These are phyloP conservation scores for Beauveria sp. DNA, from an alignment of 2,329 filamentous ascomycete species.

Conservation along the genomic window DNA sequence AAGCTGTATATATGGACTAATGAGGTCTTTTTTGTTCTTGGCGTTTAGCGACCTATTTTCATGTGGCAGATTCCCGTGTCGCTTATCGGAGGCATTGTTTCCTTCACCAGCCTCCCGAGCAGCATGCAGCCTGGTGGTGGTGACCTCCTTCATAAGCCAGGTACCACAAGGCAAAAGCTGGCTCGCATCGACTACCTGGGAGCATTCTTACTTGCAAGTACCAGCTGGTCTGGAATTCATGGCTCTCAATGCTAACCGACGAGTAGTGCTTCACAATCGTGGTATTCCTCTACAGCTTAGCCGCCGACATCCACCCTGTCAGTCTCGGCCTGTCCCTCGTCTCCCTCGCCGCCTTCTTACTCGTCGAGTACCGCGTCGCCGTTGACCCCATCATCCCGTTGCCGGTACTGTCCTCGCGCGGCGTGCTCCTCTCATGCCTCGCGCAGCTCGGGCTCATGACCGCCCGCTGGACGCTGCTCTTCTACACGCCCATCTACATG, in stretches of 20 bases:
- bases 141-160: conserved; percentile 7
- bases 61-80: conserved; percentile 61
- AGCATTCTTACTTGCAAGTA: conserved; percentile 53
- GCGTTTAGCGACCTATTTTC: conserved; percentile 58
- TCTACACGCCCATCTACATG: conserved; percentile 74
- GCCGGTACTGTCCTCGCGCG: conserved; percentile 59
- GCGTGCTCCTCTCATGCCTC: conserved; percentile 65
- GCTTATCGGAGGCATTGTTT: conserved; percentile 50
- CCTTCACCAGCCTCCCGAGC: conserved; percentile 59
- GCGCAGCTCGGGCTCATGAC: conserved; percentile 74
- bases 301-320: conserved; percentile 50
- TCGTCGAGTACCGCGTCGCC: conserved; percentile 57
- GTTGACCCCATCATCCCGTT: conserved; percentile 69
- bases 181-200: conserved; percentile 68
- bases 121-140: conserved; percentile 12
- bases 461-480: conserved; percentile 70
- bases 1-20: neutral
- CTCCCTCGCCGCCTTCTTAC: conserved; percentile 44
- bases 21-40: neutral
- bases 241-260: conserved; percentile 13
- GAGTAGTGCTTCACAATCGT: conserved; percentile 54
- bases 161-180: conserved; percentile 45
- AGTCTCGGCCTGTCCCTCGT: conserved; percentile 53
- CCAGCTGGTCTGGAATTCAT: too few species aligned
- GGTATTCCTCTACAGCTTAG: conserved; percentile 64